Base-by-base conservation (phyloP, 768 basidiomycete species). In the Boletus subparvulus region DNA sequence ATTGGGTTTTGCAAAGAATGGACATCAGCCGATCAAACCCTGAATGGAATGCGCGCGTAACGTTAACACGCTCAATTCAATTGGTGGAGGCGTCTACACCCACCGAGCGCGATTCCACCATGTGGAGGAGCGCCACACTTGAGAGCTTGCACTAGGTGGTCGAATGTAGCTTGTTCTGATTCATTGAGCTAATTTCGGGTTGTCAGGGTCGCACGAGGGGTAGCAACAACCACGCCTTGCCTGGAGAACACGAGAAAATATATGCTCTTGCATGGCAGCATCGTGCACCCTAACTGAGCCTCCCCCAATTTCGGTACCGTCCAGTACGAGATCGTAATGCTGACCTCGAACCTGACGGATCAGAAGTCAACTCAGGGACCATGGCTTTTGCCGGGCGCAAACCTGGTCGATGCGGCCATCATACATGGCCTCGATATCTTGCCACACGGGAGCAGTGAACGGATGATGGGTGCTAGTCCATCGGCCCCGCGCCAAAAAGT, bases 381-480 rank as follows among this genome's bases (percentile, higher is more conserved):
- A 35, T 28, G 14, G 33, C n/a, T 4, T 9, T 40, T 24, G 36
- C n/a, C 21, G 47, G 40, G 51, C 44, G 68, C 79, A 61, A 65
- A 84, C 83, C 63, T 77, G 71, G 50, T 85, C 83, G 46, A 88
- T 74, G 63, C 84, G 78, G 37, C 91, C 92, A 41, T 75, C 75
- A 66, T 88, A 87, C 74, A 98, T 78, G 37, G 83, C 81, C 45
- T 84, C 78, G 26, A 96, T 79, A 71, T 98, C 95, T 71, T 96
- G 83, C 80, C 80, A 89, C 85, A 95, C 90, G 21, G 95, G 95
- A 10, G 95, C 94, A 13, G 95, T 98, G 73, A 98, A 98, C 3
- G 95, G 95, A 72, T 98, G 95, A 66, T 98, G 95, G 4, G 92
- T 86, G 60, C 90, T 90, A 61, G 90, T 89, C 91, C 92, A 96